Base-by-base conservation (phyloP, 768 basidiomycete species). In the Tephrocybe rancida region DNA sequence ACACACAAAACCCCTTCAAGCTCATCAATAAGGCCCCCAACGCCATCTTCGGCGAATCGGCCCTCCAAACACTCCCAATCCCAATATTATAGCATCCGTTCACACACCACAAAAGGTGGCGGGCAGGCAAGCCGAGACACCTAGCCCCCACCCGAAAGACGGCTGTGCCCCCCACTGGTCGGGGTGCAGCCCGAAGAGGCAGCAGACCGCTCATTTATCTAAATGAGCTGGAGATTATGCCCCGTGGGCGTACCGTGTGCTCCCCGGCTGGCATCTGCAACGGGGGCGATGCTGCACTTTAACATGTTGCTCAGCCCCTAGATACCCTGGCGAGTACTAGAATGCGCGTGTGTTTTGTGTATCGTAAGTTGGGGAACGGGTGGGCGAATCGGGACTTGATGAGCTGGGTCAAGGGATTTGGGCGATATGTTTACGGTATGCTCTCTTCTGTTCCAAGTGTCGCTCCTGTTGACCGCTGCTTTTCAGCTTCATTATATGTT, bases 81-180 rank as follows among this genome's bases (percentile, higher is more conserved):
- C 5, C 19, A 19, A 8, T n/a, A 16, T 50, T 50, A 50, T 26
- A n/a, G 50, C 42, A 50, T 50, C 50, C 50, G 19, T 50, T 2
- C 50, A 41, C 30, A 43, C 50, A 50, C 41, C 50, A 43, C 50
- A 50, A 29, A 50, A 18, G 50, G 50, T 43, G 49, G n/a, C n/a
- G 41, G 50, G 50, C 30, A 25, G 49, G 49, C 3, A 9, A 22
- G 6, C 24, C 41, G 42, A 29, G 50, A 52, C 42, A 32, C 34
- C 24, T 22, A 32, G 16, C 11, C 43, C 43, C 50, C 41, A 43
- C 50, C 42, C 25, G 32, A 51, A 44, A 32, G 50, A 34, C 41
- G 43, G 50, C 18, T 32, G 50, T 44, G 19, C 9, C 21, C 24
- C 38, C 38, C 5, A n/a, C n/a, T 21, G 19, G 7, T n/a, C 7